Evolutionary conservation across 208 protist species (phyloP).

Genomic region (Naegleria lovaniensis): DNA sequence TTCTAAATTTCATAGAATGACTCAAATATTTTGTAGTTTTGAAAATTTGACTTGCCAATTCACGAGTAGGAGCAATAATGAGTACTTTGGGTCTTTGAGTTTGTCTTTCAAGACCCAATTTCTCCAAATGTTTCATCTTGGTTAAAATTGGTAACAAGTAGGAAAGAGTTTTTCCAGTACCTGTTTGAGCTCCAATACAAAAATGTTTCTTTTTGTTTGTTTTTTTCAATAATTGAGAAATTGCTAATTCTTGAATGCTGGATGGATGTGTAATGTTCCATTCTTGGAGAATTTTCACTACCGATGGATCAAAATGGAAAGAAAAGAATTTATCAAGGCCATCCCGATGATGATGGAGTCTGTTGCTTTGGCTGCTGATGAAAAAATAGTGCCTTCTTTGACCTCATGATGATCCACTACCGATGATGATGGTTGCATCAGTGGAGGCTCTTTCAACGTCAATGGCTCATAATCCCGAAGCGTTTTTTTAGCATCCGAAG

Average conservation of each 20-base stretch:
- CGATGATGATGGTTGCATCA: background rate
- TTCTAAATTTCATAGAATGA: constrained; percentile 14
- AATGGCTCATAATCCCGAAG: background rate
- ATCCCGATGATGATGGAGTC: background rate
- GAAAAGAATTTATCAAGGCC: background rate
- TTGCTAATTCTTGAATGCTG: constrained; percentile 12
- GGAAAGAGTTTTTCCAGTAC: constrained; percentile 70
- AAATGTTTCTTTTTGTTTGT: constrained; percentile 14
- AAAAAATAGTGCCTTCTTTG: too few relatives aligned
- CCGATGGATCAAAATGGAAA: background rate
- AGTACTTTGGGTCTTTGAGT: background rate
- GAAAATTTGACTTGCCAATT: constrained; percentile 10
- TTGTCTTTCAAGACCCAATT: background rate
- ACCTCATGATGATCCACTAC: background rate
- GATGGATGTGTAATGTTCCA: background rate
- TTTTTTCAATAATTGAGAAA: background rate
- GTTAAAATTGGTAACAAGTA: constrained; percentile 65
- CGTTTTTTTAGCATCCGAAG: too few relatives aligned
- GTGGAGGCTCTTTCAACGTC: background rate
- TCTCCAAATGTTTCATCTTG: constrained; percentile 13
- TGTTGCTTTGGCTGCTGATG: too few relatives aligned
- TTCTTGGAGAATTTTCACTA: background rate
- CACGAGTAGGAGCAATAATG: constrained; percentile 6
- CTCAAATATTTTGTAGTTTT: background rate
- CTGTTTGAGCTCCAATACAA: constrained; percentile 62